These are phyloP conservation scores for Rhodotorula sp. DNA, from an alignment of 1,284 basidiomycete genomes.

Conservation along the genomic window DNA sequence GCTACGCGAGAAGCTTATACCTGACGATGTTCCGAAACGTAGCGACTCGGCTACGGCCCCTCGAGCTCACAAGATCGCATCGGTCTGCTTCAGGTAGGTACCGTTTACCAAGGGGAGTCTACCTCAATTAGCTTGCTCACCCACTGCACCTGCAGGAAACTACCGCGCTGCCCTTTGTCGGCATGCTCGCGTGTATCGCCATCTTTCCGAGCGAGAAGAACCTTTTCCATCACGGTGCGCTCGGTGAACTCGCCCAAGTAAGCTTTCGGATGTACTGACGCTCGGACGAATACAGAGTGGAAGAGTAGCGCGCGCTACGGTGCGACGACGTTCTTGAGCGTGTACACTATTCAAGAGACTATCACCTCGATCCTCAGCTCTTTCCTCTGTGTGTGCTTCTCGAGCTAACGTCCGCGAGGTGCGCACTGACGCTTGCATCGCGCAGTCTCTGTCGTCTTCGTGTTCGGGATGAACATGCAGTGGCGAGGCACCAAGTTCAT, in stretches of 20 bases:
- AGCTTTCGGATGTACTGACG: neutral
- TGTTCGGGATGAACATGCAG: conserved; percentile 51
- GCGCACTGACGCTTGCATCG: neutral
- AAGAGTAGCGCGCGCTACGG: conserved; percentile 51
- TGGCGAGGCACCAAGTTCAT: conserved; percentile 51
- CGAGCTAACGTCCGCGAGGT: no score
- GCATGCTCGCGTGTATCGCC: conserved; percentile 52
- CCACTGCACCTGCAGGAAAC: neutral
- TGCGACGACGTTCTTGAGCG: conserved; percentile 51
- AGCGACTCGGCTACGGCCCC: conserved; percentile 48
- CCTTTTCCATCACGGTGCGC: conserved; percentile 51
- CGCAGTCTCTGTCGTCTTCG: conserved; percentile 34
- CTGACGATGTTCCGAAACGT: neutral
- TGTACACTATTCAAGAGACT: conserved; percentile 53
- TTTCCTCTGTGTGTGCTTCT: conserved; percentile 31
- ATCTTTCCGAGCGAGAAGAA: conserved; percentile 53
- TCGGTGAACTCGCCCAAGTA: neutral
- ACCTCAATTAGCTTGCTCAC: neutral
- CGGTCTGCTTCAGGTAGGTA: conserved; percentile 45
- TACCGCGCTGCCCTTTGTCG: conserved; percentile 14
- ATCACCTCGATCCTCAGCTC: conserved; percentile 50
- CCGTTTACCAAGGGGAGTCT: conserved; percentile 21
- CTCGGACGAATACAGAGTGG: conserved; percentile 36
- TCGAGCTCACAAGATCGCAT: conserved; percentile 53
- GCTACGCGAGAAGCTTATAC: neutral